Percentiles rank a stretch among this genome's conserved stretches.
phyloP scores from a whole-genome alignment of 768 basidiomycete genomes.

The Strobilomyces echinocephalus region DNA sequence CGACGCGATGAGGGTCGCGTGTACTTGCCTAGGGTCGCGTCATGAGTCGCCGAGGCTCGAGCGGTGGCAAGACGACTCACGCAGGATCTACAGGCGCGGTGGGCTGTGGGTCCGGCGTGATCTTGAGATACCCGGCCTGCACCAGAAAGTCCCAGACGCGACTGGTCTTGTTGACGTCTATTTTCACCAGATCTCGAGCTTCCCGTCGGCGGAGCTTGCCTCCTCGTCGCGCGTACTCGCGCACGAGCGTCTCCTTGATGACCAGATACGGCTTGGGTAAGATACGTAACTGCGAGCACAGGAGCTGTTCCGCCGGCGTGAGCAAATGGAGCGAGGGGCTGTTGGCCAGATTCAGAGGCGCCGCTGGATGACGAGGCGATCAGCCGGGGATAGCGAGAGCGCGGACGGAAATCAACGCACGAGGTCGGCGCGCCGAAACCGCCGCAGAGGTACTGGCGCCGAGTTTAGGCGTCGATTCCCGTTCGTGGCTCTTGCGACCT shows the following conservation, averaged over 20 bases:
- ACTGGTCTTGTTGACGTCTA: constrained; percentile 90
- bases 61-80: constrained; percentile 25
- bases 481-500: constrained; percentile 55
- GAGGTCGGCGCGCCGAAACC: constrained; percentile 39
- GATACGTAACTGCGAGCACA: constrained; percentile 87
- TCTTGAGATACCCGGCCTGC: constrained; percentile 76
- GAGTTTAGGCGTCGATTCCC: constrained; percentile 53
- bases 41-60: background rate
- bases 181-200: constrained; percentile 85
- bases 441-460: constrained; percentile 31
- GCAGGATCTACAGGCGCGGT: constrained; percentile 32
- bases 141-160: constrained; percentile 92
- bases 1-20: constrained; percentile 15
- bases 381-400: background rate
- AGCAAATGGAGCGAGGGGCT: constrained; percentile 87
- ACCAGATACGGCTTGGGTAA: constrained; percentile 93
- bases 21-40: constrained; percentile 10
- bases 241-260: constrained; percentile 91
- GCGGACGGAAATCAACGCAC: constrained; percentile 26
- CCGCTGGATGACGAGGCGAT: constrained; percentile 29
- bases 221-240: constrained; percentile 86
- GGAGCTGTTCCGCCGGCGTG: constrained; percentile 77
- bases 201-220: constrained; percentile 86
- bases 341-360: constrained; percentile 85
- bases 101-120: constrained; percentile 48